A percentile compares a stretch with the other conserved stretches of the same genome.
Conservation (phyloP, 106 monocot species). For the Apostasia ramifera region DNA sequence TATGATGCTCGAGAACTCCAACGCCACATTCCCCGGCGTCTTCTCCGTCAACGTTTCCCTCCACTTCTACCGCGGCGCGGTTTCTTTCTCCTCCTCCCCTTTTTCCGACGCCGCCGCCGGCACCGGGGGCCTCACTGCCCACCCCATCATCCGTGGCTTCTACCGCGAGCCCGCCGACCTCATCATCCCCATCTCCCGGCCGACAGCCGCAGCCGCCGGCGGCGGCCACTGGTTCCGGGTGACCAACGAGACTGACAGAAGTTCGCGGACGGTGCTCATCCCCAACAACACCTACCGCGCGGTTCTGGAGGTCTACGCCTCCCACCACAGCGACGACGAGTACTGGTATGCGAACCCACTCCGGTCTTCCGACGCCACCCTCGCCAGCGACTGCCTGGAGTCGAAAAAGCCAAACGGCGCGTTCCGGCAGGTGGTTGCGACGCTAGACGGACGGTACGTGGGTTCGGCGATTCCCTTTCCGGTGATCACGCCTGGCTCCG, state of each 20-base stretch:
- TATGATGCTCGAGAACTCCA: slow-evolving; percentile 21
- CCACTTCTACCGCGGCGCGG: slow-evolving; percentile 26
- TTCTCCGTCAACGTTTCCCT: slow-evolving; percentile 39
- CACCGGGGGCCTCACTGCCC: neutral
- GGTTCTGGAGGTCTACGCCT: slow-evolving; percentile 19
- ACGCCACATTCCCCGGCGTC: slow-evolving; percentile 29
- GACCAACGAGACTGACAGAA: slow-evolving; percentile 13
- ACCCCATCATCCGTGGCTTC: slow-evolving; percentile 8
- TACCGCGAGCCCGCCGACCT: slow-evolving; percentile 36
- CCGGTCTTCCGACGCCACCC: neutral
- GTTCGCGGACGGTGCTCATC: slow-evolving; percentile 21
- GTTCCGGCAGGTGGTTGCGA: slow-evolving; percentile 33
- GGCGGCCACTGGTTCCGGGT: slow-evolving; percentile 42
- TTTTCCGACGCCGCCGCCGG: neutral
- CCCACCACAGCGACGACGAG: slow-evolving; percentile 20
- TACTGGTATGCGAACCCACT: slow-evolving; percentile 53
- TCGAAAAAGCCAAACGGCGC: slow-evolving; percentile 27
- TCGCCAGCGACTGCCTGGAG: neutral
- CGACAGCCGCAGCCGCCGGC: neutral
- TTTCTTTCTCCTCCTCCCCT: neutral
- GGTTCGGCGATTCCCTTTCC: slow-evolving; percentile 36
- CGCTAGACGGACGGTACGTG: slow-evolving; percentile 21
- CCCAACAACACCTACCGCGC: slow-evolving; percentile 25
- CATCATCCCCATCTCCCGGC: slow-evolving; percentile 34
- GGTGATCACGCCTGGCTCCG: slow-evolving; percentile 32